Evolutionary conservation across 208 protist genomes (phyloP), one percentile per base, ranked within the genome.

Genomic region (Blechomonas ayalai): DNA sequence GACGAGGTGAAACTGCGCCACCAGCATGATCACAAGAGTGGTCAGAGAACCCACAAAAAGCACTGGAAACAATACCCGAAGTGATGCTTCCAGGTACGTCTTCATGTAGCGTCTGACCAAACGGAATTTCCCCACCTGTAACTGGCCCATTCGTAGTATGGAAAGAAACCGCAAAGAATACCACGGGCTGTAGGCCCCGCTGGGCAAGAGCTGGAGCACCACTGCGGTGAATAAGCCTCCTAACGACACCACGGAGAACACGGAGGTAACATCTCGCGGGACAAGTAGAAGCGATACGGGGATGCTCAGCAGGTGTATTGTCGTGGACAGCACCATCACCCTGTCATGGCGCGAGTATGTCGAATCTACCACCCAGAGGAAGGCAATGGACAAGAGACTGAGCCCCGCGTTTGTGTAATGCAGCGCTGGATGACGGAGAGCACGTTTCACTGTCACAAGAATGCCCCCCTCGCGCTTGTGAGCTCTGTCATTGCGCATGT

Each of bases 81-180:
- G 18, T 1, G 31, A 51, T 0, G 68, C 77, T 13, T 57, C 34
- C 6, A 82, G 49, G 43, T 73, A 83, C 34, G 67, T 53, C 43
- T 70, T 61, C n/a, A 75, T 22, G 29, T 82, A 71, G 12, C 57
- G 47, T 8, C 58, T 59, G 13, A 61, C 52, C 13, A 49, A 31
- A 0, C 43, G 36, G 18, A 82, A 74, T 4, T 67, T 72, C 28
- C 67, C 67, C 2, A 81, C 53, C 55, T 81, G 68, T 2, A 90
- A 33, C 52, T 90, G 81, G 1, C 57, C 64, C 9, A 85, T 25
- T 4, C 81, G 73, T 4, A 85, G 32, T 41, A 85, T 49, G n/a
- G 81, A 90, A 0, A 85, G 16, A 40, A 78, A 90, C 20, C 72
- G 62, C 20, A 80, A 28, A 40, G 59, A 67, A 46, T 82, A 82